Evolutionary conservation across 1,284 basidiomycete species (phyloP).

Genomic region (Cutaneotrichosporon mucoides): DNA sequence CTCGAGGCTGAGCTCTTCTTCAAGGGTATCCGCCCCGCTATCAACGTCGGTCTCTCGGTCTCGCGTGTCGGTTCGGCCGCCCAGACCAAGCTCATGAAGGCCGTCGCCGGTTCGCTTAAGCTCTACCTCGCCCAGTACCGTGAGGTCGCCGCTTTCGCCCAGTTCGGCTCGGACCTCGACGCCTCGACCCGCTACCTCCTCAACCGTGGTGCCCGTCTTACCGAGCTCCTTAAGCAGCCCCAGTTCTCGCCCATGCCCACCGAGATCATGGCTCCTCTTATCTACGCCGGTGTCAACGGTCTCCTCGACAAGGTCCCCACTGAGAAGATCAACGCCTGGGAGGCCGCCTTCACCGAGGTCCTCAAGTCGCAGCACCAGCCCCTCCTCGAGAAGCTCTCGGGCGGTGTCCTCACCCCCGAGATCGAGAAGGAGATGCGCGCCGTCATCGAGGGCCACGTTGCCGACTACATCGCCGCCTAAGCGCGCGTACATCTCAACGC

Average conservation of each 20-base stretch:
- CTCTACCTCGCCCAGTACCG: conserved; percentile 99
- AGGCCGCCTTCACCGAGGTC: conserved; percentile 62
- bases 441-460: conserved; percentile 77
- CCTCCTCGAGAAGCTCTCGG: conserved; percentile 76
- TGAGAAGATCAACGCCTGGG: conserved; percentile 92
- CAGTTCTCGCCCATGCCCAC: conserved; percentile 82
- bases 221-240: conserved; percentile 98
- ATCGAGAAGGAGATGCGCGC: conserved; percentile 92
- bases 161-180: conserved; percentile 99
- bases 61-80: conserved; percentile 99
- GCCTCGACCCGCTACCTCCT: conserved; percentile 97
- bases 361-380: conserved; percentile 63
- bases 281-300: conserved; percentile 99
- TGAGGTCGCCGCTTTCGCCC: conserved; percentile 94
- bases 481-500: not conserved
- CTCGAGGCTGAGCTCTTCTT: conserved; percentile 99
- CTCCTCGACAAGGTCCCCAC: conserved; percentile 89
- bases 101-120: conserved; percentile 99
- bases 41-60: conserved; percentile 99
- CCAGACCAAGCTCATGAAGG: conserved; percentile 99
- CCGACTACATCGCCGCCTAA: conserved; percentile 62
- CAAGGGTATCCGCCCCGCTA: conserved; percentile 98
- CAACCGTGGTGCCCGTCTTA: conserved; percentile 94
- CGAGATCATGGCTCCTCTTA: conserved; percentile 96
- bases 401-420: conserved; percentile 79